Evolutionary conservation across 352 stramenopile species (phyloP).

Genomic region (Phytophthora pisi): DNA sequence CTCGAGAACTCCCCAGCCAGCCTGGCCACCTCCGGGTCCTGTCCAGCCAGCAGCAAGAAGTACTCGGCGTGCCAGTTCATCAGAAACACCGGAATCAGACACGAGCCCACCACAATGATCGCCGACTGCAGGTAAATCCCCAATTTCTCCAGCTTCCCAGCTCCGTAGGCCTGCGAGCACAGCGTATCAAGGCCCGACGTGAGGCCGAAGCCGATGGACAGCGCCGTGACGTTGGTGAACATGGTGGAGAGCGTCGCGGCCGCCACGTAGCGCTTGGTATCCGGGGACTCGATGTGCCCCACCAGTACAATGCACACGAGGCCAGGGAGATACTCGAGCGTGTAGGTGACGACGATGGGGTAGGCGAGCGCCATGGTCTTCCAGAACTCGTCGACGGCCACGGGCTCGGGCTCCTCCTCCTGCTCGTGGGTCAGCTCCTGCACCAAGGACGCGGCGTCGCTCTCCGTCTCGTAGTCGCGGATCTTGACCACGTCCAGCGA

Average conservation of each 20-base stretch:
- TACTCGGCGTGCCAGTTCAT: conserved; percentile 66
- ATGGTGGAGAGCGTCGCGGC: conserved; percentile 67
- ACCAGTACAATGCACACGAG: conserved; percentile 69
- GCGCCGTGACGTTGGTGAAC: conserved; percentile 79
- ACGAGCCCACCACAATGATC: conserved; percentile 57
- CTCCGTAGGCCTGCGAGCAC: conserved; percentile 76
- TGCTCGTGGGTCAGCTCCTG: conserved; percentile 35
- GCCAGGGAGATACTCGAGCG: conserved; percentile 60
- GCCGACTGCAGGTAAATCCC: conserved; percentile 80
- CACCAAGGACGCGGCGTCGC: conserved; percentile 22
- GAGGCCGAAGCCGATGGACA: conserved; percentile 75
- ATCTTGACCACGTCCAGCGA: conserved; percentile 49
- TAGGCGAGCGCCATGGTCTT: conserved; percentile 53
- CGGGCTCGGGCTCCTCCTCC: conserved; percentile 45
- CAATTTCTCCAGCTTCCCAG: conserved; percentile 59
- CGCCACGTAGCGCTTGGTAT: conserved; percentile 67
- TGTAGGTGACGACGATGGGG: conserved; percentile 55
- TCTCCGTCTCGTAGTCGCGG: conserved; percentile 42
- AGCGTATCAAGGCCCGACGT: conserved; percentile 83
- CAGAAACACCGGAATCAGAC: conserved; percentile 55
- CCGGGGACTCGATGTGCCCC: conserved; percentile 59
- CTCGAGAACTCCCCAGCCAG: conserved; percentile 63
- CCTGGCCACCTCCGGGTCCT: conserved; percentile 58
- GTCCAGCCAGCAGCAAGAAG: conserved; percentile 59
- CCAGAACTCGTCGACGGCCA: conserved; percentile 49